These are phyloP conservation scores for Diplodia sapinea DNA, from an alignment of 2,329 filamentous ascomycete genomes.

Conservation along the genomic window DNA sequence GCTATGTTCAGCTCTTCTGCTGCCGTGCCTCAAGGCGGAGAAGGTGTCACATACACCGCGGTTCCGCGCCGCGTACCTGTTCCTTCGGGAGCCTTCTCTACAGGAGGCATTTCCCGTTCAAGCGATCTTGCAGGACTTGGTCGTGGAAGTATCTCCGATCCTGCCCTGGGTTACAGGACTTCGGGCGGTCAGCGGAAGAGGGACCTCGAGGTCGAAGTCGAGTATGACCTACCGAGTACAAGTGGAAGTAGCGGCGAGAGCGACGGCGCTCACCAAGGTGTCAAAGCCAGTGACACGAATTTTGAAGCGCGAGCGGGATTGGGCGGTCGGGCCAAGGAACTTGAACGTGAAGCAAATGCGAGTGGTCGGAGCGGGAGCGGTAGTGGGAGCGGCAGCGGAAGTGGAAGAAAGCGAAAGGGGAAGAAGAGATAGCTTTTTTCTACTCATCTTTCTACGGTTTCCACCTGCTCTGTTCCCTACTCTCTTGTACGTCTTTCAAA, in stretches of 20 bases:
- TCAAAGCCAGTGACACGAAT: background rate
- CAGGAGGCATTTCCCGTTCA: slow-evolving; percentile 10
- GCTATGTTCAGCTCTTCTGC: slow-evolving; percentile 32
- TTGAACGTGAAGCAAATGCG: slow-evolving; percentile 22
- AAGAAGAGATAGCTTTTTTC: slow-evolving; percentile 5
- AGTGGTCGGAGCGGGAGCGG: slow-evolving; percentile 18
- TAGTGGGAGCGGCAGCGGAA: slow-evolving; percentile 10
- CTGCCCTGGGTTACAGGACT: background rate
- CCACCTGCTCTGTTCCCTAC: background rate
- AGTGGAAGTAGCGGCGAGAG: slow-evolving; percentile 30
- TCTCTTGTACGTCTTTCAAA: background rate
- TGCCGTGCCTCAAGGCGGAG: slow-evolving; percentile 33
- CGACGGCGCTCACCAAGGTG: slow-evolving; percentile 2
- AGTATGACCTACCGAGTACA: slow-evolving; percentile 18
- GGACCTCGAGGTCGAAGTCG: slow-evolving; percentile 22
- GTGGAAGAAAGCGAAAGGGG: slow-evolving; percentile 12
- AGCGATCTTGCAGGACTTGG: background rate
- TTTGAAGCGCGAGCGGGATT: background rate
- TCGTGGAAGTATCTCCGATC: slow-evolving; percentile 15
- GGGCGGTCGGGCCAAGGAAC: slow-evolving; percentile 15
- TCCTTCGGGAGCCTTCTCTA: slow-evolving; percentile 31
- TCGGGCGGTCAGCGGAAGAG: background rate
- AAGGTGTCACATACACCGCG: slow-evolving; percentile 39
- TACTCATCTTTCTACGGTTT: background rate
- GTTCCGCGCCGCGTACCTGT: slow-evolving; percentile 48